A percentile compares a stretch with the other conserved stretches of the same genome.
These are phyloP conservation scores for Pouteria glomerata DNA, from an alignment of 148 eudicot genomes.

Conservation along the genomic window DNA sequence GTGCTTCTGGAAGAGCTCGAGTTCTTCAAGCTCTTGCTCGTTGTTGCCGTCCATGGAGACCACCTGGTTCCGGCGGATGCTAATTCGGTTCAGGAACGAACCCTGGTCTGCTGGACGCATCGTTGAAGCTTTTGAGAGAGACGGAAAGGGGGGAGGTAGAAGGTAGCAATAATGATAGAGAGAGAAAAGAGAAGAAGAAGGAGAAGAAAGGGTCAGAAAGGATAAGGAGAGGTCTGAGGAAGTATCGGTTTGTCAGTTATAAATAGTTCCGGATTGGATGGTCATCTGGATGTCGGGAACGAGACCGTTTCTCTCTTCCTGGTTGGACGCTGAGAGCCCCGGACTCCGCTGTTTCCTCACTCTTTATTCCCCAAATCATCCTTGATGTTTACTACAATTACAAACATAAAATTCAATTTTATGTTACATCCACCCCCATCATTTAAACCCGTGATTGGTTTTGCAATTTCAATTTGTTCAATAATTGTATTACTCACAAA, in stretches of 20 bases:
- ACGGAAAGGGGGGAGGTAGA: not conserved
- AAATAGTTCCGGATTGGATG: not conserved
- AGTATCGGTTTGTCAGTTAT: not conserved
- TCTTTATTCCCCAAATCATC: too few relatives aligned
- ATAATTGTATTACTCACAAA: too few relatives aligned
- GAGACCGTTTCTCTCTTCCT: not conserved
- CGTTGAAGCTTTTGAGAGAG: conserved; percentile 19
- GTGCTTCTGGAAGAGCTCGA: conserved; percentile 60
- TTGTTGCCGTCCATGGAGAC: conserved; percentile 49
- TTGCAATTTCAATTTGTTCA: too few relatives aligned
- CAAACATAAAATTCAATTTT: too few relatives aligned
- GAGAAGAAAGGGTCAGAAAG: not conserved
- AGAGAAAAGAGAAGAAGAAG: not conserved
- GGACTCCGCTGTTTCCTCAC: too few relatives aligned
- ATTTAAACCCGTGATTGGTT: too few relatives aligned
- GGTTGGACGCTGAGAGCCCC: not conserved
- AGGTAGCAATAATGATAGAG: not conserved
- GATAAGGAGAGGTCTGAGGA: not conserved
- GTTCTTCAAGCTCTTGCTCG: conserved; percentile 49
- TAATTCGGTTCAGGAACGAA: conserved; percentile 71
- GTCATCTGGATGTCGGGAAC: not conserved
- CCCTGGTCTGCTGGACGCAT: conserved; percentile 52
- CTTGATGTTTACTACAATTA: too few relatives aligned
- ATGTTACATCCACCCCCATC: too few relatives aligned
- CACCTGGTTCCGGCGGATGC: conserved; percentile 83